Conservation (phyloP, 352 stramenopile species). For the Globisporangium middletonii region DNA sequence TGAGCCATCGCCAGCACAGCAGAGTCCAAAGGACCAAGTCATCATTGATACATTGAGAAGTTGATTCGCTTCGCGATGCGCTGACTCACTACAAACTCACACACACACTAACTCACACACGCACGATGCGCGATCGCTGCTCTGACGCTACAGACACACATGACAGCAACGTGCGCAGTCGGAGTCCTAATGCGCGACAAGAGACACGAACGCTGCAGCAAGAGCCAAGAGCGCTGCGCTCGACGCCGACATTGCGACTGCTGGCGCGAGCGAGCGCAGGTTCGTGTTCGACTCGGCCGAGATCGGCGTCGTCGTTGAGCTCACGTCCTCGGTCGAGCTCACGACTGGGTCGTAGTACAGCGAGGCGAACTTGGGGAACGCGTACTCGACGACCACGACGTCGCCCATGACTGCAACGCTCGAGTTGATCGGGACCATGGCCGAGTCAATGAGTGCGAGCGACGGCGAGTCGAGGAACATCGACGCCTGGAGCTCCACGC, state of each 20-base stretch:
- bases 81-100: too few species aligned
- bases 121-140: too few species aligned
- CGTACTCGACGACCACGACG: conserved; percentile 5
- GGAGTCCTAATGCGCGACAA: too few species aligned
- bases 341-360: conserved; percentile 6
- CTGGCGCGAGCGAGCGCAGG: not conserved
- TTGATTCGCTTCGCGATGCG: too few species aligned
- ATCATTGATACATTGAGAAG: too few species aligned
- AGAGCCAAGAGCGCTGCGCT: not conserved
- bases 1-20: too few species aligned
- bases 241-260: not conserved
- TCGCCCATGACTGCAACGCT: not conserved
- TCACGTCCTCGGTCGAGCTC: conserved; percentile 4
- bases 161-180: too few species aligned
- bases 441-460: conserved; percentile 7
- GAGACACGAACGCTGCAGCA: too few species aligned
- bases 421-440: conserved; percentile 7
- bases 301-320: not conserved
- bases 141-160: too few species aligned
- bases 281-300: not conserved
- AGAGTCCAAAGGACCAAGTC: too few species aligned
- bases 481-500: not conserved
- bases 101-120: too few species aligned
- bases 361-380: conserved; percentile 10
- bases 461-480: conserved; percentile 20